A percentile compares a stretch with the other conserved stretches of the same genome.
These are phyloP conservation scores for Pontederia crassipes DNA, from an alignment of 176 grass and related monocot species.

Conservation along the genomic window DNA sequence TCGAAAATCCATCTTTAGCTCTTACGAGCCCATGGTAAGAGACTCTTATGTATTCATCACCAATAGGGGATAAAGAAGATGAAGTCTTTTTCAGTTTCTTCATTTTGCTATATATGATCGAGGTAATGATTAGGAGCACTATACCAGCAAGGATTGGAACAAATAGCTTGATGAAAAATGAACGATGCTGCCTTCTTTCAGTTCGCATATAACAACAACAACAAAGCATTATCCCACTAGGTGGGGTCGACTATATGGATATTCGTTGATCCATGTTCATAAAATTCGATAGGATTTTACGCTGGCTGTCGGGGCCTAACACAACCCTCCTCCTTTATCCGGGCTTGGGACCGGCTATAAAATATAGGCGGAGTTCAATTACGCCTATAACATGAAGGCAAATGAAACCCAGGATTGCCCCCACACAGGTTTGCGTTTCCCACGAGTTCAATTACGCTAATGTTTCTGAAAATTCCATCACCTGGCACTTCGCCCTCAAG, in stretches of 20 bases:
- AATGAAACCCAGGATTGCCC: too few relatives aligned
- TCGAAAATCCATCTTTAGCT: slow-evolving; percentile 11
- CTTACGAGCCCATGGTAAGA: slow-evolving; percentile 1
- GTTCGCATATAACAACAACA: too few relatives aligned
- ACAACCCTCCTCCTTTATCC: too few relatives aligned
- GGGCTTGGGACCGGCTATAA: too few relatives aligned
- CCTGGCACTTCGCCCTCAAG: slow-evolving; percentile 30
- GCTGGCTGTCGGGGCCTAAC: too few relatives aligned
- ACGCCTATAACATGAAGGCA: too few relatives aligned
- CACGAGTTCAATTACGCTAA: slow-evolving; percentile 7
- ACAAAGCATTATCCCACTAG: too few relatives aligned
- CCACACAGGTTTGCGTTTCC: slow-evolving; percentile 30
- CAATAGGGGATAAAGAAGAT: background rate
- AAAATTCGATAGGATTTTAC: too few relatives aligned
- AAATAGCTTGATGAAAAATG: too few relatives aligned
- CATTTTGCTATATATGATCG: slow-evolving; percentile 7
- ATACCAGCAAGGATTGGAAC: background rate
- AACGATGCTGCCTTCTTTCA: background rate
- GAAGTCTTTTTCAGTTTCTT: background rate
- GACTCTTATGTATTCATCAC: background rate
- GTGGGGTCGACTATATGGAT: too few relatives aligned
- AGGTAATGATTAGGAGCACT: background rate
- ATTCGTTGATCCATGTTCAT: too few relatives aligned
- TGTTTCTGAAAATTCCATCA: slow-evolving; percentile 25
- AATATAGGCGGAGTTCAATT: too few relatives aligned